Percentiles rank a stretch among this genome's conserved stretches.
These are phyloP conservation scores for Urostyla sp. DNA, from an alignment of 73 alveolate genomes.

Conservation along the genomic window DNA sequence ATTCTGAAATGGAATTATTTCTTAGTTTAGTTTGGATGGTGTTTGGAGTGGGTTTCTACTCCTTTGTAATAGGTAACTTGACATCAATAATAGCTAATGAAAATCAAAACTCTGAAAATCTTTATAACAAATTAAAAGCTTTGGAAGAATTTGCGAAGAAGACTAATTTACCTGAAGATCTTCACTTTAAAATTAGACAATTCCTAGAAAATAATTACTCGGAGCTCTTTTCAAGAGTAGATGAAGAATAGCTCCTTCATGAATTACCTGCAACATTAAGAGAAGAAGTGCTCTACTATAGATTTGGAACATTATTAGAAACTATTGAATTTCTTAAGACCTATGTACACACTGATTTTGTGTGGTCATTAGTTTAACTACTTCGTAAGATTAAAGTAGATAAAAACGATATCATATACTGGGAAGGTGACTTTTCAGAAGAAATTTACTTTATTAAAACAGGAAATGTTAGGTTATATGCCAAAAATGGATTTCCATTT, in stretches of 20 bases:
- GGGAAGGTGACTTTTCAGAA: conserved; percentile 51
- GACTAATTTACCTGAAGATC: conserved; percentile 68
- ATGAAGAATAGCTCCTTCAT: conserved; percentile 41
- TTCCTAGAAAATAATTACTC: conserved; percentile 74
- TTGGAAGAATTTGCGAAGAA: conserved; percentile 80
- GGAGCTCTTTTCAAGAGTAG: conserved; percentile 43
- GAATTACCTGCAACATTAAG: conserved; percentile 65
- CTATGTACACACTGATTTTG: conserved; percentile 23
- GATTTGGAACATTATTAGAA: conserved; percentile 2
- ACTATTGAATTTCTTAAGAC: conserved; percentile 31
- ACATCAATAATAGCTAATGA: conserved; percentile 66
- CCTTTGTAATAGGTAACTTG: conserved; percentile 92
- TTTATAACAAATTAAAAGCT: conserved; percentile 42
- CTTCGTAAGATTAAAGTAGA: conserved; percentile 61
- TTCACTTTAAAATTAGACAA: conserved; percentile 63
- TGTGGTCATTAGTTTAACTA: conserved; percentile 56
- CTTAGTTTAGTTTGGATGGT: conserved; percentile 89
- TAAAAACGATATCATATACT: conserved; percentile 57
- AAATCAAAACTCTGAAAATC: conserved; percentile 46
- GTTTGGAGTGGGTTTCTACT: conserved; percentile 94
- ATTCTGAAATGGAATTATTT: conserved; percentile 66
- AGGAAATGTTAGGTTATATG: conserved; percentile 74
- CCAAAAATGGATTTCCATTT: conserved; percentile 66
- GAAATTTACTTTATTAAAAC: conserved; percentile 67
- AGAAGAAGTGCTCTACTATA: conserved; percentile 59